These are phyloP conservation scores for Saturnispora kantuleensis DNA, from an alignment of 805 yeast species.

Conservation along the genomic window DNA sequence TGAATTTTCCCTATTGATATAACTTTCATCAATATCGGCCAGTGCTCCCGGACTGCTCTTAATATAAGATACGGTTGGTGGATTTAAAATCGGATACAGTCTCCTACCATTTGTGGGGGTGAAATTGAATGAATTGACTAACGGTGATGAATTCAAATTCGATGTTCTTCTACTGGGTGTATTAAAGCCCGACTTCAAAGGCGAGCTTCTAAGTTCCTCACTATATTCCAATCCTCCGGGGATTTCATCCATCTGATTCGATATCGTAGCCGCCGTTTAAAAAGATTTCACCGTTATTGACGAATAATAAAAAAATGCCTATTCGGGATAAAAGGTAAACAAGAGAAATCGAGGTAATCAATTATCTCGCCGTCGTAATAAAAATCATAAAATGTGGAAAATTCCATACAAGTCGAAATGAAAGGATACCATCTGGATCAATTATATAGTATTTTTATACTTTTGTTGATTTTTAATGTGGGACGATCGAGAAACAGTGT, in stretches of 20 bases:
- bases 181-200: conserved; percentile 1
- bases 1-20: conserved; percentile 22
- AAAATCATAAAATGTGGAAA: no score
- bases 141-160: conserved; percentile 15
- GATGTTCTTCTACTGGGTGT: conserved; percentile 2
- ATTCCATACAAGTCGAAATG: neutral
- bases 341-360: conserved; percentile 1
- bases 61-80: conserved; percentile 5
- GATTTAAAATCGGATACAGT: conserved; percentile 20
- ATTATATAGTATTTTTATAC: no score
- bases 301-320: conserved; percentile 3
- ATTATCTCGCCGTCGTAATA: no score
- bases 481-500: no score
- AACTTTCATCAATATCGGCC: conserved; percentile 20
- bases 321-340: conserved; percentile 3
- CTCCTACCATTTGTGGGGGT: conserved; percentile 24
- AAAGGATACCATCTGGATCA: no score
- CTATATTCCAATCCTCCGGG: conserved; percentile 4
- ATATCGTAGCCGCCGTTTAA: neutral
- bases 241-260: conserved; percentile 1
- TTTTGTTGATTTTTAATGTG: no score
- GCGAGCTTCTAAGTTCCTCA: conserved; percentile 2
- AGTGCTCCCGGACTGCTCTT: conserved; percentile 2
- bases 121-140: conserved; percentile 21
- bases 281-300: neutral